These are phyloP conservation scores for Alternaria alternata DNA, from an alignment of 2,329 filamentous ascomycete genomes.

Conservation along the genomic window DNA sequence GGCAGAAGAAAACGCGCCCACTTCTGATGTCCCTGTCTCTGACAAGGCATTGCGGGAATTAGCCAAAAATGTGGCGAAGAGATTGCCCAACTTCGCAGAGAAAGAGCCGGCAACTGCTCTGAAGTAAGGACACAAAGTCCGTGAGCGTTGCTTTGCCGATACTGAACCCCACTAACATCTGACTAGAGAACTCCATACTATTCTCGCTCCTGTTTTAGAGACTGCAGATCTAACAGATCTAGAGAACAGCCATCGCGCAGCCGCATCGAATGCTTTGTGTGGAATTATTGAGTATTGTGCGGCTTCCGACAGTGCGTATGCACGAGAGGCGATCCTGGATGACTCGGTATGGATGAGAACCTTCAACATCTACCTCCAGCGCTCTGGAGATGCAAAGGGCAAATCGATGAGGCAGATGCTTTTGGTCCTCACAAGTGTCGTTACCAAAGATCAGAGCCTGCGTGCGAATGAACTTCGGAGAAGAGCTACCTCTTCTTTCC, in stretches of 20 bases:
- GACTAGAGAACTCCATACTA: constrained; percentile 39
- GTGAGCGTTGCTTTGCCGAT: constrained; percentile 36
- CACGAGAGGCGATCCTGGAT: constrained; percentile 44
- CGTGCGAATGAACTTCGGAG: constrained; percentile 36
- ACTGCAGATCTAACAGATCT: constrained; percentile 45
- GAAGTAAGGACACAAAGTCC: constrained; percentile 50
- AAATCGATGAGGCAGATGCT: constrained; percentile 60
- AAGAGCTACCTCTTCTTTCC: constrained; percentile 51
- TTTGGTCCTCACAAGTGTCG: constrained; percentile 48
- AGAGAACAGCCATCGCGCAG: constrained; percentile 52
- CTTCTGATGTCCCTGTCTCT: constrained; percentile 27
- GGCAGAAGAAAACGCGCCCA: constrained; percentile 16
- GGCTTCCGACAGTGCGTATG: constrained; percentile 36
- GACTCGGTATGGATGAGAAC: constrained; percentile 50
- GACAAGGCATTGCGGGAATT: constrained; percentile 40
- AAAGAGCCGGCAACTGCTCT: constrained; percentile 37
- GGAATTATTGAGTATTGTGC: constrained; percentile 54
- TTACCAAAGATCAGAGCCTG: constrained; percentile 40
- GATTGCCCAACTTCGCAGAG: constrained; percentile 36
- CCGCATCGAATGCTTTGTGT: constrained; percentile 58
- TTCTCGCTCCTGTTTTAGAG: constrained; percentile 42
- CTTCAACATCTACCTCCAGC: constrained; percentile 54
- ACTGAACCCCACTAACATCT: constrained; percentile 26
- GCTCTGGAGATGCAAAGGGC: constrained; percentile 54
- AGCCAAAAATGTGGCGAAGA: constrained; percentile 35